Evolutionary conservation across 1,284 basidiomycete genomes (phyloP).

Genomic region (Fomitopsis betulina): DNA sequence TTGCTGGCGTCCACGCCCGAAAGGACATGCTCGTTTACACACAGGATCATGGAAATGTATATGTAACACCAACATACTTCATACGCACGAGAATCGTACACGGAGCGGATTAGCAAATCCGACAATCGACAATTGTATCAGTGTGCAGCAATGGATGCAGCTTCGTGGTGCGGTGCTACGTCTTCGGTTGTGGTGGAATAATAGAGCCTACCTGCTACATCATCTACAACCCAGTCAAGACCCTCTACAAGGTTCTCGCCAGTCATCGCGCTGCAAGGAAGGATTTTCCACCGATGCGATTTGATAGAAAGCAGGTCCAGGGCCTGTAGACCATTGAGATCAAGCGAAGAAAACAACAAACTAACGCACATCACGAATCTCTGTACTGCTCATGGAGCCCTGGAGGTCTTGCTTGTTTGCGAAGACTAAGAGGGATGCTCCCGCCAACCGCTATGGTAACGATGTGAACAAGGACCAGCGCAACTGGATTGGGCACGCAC

Average conservation of each 20-base stretch:
- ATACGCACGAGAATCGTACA: background rate
- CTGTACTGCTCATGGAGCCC: slow-evolving; percentile 77
- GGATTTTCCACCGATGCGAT: slow-evolving; percentile 88
- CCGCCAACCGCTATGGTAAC: slow-evolving; percentile 71
- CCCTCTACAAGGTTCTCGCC: slow-evolving; percentile 83
- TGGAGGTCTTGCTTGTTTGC: slow-evolving; percentile 99
- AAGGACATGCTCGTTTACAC: background rate
- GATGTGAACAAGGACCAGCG: background rate
- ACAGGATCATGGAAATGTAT: background rate
- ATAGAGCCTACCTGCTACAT: slow-evolving; percentile 81
- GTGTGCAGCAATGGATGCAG: background rate
- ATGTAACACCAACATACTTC: background rate
- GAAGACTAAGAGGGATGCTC: slow-evolving; percentile 92
- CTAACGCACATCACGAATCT: slow-evolving; percentile 76
- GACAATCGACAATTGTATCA: background rate
- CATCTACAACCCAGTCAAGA: slow-evolving; percentile 91
- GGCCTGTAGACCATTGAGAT: slow-evolving; percentile 43
- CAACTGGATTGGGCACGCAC: slow-evolving; percentile 38
- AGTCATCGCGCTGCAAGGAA: slow-evolving; percentile 89
- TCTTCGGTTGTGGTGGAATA: slow-evolving; percentile 34
- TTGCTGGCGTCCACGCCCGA: background rate
- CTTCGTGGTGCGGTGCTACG: background rate
- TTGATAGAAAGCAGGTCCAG: slow-evolving; percentile 75
- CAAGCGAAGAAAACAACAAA: slow-evolving; percentile 7
- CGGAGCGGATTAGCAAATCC: background rate